Evolutionary conservation across 2,329 filamentous ascomycete species (phyloP).

Genomic region (Escovopsis sp.): DNA sequence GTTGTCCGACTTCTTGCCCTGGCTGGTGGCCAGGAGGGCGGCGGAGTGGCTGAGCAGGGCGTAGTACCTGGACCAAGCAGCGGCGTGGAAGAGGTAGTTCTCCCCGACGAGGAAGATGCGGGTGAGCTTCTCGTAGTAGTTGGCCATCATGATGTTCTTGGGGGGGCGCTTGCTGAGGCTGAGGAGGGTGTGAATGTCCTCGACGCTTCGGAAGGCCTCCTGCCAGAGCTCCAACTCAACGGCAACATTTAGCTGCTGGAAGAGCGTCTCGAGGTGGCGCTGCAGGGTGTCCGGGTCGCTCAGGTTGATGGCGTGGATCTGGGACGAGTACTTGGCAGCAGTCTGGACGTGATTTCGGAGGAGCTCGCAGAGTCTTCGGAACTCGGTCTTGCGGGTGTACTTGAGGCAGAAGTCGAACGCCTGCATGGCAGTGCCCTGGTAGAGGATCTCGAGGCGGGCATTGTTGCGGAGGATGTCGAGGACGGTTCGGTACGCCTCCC

Average conservation of each 20-base stretch:
- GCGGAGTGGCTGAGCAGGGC: conserved; percentile 87
- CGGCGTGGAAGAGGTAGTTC: conserved; percentile 98
- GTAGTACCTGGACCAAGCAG: conserved; percentile 95
- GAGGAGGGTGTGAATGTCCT: conserved; percentile 95
- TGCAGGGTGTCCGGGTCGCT: conserved; percentile 95
- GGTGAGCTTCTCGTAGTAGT: conserved; percentile 99
- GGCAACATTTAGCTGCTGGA: conserved; percentile 95
- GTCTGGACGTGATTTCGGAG: conserved; percentile 98
- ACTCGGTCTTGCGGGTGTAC: conserved; percentile 97
- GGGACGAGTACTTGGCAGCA: conserved; percentile 94
- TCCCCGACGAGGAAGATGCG: conserved; percentile 97
- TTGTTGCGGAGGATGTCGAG: conserved; percentile 99
- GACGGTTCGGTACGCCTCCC: conserved; percentile 98
- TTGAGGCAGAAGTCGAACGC: conserved; percentile 98
- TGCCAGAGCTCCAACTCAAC: conserved; percentile 98
- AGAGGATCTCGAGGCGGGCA: conserved; percentile 90
- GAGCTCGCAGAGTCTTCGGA: conserved; percentile 93
- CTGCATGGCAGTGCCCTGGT: conserved; percentile 95
- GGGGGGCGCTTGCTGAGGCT: conserved; percentile 95
- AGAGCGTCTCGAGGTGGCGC: conserved; percentile 92
- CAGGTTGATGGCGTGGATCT: conserved; percentile 99
- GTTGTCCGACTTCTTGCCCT: conserved; percentile 88
- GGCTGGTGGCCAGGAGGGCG: conserved; percentile 65
- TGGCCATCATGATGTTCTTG: conserved; percentile 99
- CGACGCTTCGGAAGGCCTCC: conserved; percentile 96